Conservation (phyloP, 441 rosid genomes). For the Adansonia gregorii region DNA sequence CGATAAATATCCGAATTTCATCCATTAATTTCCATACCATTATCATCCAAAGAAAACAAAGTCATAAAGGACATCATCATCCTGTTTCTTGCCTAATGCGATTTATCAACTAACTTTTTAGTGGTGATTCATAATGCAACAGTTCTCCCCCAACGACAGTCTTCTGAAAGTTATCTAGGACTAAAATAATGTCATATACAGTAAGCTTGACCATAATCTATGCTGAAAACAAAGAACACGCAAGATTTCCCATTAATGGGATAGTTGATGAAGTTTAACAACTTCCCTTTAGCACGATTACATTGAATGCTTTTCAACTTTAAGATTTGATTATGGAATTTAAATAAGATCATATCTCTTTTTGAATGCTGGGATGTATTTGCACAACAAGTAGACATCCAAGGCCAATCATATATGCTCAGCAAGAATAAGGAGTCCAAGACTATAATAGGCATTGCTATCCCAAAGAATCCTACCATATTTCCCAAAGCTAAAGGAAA, state of each 20-base stretch:
- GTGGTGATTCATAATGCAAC: background rate
- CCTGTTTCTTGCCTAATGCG: conserved; percentile 4
- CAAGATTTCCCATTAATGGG: background rate
- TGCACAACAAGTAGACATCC: background rate
- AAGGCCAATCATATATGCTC: background rate
- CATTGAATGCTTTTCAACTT: conserved; percentile 15
- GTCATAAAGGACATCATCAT: background rate
- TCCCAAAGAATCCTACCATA: conserved; percentile 22
- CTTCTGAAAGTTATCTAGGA: conserved; percentile 10
- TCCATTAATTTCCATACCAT: background rate
- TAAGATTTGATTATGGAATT: conserved; percentile 3
- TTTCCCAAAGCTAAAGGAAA: background rate
- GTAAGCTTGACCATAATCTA: background rate
- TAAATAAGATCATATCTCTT: background rate
- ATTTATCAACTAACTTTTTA: background rate
- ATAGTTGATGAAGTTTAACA: background rate
- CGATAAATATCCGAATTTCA: background rate
- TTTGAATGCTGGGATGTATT: background rate
- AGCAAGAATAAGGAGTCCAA: background rate
- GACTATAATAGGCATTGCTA: background rate
- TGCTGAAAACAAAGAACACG: background rate
- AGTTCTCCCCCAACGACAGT: background rate
- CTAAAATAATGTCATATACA: background rate
- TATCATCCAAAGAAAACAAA: conserved; percentile 5
- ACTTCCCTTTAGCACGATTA: background rate